Conservation (phyloP, 108 stramenopile genomes). For the Cyclostephanos invisitatus region DNA sequence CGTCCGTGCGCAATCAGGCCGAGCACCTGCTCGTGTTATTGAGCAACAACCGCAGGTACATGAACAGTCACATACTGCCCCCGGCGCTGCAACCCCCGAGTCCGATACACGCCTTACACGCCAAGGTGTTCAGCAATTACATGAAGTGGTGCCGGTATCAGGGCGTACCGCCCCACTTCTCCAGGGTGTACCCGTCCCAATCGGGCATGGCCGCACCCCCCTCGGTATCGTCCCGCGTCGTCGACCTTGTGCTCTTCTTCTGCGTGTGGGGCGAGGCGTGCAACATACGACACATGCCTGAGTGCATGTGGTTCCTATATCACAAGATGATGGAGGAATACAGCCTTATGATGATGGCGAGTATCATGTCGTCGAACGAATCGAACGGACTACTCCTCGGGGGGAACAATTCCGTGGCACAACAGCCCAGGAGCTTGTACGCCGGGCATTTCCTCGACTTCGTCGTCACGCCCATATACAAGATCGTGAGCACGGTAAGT, state of each 20-base stretch:
- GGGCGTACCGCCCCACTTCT: slow-evolving; percentile 89
- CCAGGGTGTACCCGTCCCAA: slow-evolving; percentile 59
- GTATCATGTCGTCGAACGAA: neutral
- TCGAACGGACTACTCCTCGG: no score
- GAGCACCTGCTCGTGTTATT: slow-evolving; percentile 94
- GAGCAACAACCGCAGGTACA: slow-evolving; percentile 94
- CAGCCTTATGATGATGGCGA: slow-evolving; percentile 52
- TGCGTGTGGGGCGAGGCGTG: slow-evolving; percentile 98
- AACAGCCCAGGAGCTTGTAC: slow-evolving; percentile 86
- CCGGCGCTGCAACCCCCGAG: slow-evolving; percentile 79
- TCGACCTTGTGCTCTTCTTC: slow-evolving; percentile 94
- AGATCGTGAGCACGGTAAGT: slow-evolving; percentile 78
- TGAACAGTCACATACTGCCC: slow-evolving; percentile 85
- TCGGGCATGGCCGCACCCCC: slow-evolving; percentile 81
- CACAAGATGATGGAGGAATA: slow-evolving; percentile 98
- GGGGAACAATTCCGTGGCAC: slow-evolving; percentile 13
- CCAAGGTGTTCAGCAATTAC: slow-evolving; percentile 97
- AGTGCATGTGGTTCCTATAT: slow-evolving; percentile 97
- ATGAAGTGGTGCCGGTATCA: slow-evolving; percentile 94
- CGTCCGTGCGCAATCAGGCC: slow-evolving; percentile 94
- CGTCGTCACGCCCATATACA: slow-evolving; percentile 91
- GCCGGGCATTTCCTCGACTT: slow-evolving; percentile 95
- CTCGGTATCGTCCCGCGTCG: slow-evolving; percentile 79
- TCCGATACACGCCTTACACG: slow-evolving; percentile 91
- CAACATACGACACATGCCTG: slow-evolving; percentile 97